Evolutionary conservation across 495 filamentous ascomycete genomes (phyloP).

Genomic region (Trichoderma gamsii): DNA sequence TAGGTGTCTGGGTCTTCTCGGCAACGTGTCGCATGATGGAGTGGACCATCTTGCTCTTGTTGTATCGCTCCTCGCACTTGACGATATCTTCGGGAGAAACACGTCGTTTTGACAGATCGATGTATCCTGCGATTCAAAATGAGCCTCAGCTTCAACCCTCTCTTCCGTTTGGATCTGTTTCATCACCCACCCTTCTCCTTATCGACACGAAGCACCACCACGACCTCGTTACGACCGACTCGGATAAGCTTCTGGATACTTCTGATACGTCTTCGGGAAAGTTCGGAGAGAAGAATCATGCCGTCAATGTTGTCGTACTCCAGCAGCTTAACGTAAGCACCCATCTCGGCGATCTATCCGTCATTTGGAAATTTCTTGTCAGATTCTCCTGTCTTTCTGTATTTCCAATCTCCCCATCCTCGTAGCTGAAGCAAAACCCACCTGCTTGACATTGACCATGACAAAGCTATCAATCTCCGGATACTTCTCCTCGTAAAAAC

Average conservation of each 20-base stretch:
- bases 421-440: slow-evolving; percentile 33
- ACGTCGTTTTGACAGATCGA: slow-evolving; percentile 96
- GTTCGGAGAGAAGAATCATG: slow-evolving; percentile 96
- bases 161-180: background rate
- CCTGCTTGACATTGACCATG: slow-evolving; percentile 97
- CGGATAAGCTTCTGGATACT: slow-evolving; percentile 98
- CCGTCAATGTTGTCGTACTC: slow-evolving; percentile 99
- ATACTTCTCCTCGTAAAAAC: slow-evolving; percentile 97
- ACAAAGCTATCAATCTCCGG: slow-evolving; percentile 99
- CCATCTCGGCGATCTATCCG: slow-evolving; percentile 93
- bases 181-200: slow-evolving; percentile 79
- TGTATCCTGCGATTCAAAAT: slow-evolving; percentile 59
- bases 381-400: slow-evolving; percentile 17
- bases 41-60: slow-evolving; percentile 99
- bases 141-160: slow-evolving; percentile 6
- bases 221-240: slow-evolving; percentile 95
- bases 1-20: slow-evolving; percentile 89
- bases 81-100: slow-evolving; percentile 96
- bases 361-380: slow-evolving; percentile 14
- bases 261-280: slow-evolving; percentile 92
- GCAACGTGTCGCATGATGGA: slow-evolving; percentile 97
- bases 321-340: slow-evolving; percentile 96
- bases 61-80: slow-evolving; percentile 97
- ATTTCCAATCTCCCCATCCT: background rate
- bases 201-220: slow-evolving; percentile 95